A percentile compares a stretch with the other conserved stretches of the same genome.
phyloP scores from a whole-genome alignment of 2,329 filamentous ascomycete genomes.

The Cytospora chrysosperma region DNA sequence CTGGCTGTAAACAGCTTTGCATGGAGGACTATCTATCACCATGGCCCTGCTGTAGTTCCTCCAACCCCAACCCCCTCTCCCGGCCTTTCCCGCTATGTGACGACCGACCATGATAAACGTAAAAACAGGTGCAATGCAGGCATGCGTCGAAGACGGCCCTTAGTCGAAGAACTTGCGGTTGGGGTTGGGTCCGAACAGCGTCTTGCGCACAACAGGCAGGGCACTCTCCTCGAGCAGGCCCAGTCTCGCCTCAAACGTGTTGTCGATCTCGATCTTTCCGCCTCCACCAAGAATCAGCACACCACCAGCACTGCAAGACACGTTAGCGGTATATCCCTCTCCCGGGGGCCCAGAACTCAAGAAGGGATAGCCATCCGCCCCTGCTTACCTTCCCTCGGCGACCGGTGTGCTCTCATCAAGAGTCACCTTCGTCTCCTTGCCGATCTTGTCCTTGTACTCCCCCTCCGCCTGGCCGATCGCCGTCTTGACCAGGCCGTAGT shows the following conservation, averaged over 20 bases:
- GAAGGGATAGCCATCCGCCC: background rate
- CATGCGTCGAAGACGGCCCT: constrained; percentile 26
- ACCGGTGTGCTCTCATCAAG: constrained; percentile 79
- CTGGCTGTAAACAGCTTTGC: constrained; percentile 1
- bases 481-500: constrained; percentile 72
- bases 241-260: constrained; percentile 92
- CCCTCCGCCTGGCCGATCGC: constrained; percentile 73
- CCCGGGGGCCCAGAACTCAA: background rate
- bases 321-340: constrained; percentile 9
- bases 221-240: constrained; percentile 80
- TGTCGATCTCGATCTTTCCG: constrained; percentile 98
- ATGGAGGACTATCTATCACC: background rate
- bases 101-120: constrained; percentile 15
- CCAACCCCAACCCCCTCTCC: background rate
- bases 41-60: too few species aligned
- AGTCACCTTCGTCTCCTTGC: constrained; percentile 65
- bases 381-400: constrained; percentile 75
- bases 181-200: constrained; percentile 88
- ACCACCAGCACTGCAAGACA: constrained; percentile 69
- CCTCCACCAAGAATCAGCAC: constrained; percentile 74
- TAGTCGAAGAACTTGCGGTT: constrained; percentile 97
- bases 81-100: constrained; percentile 14
- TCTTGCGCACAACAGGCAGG: constrained; percentile 79
- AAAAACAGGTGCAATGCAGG: constrained; percentile 13
- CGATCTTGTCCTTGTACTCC: constrained; percentile 80